A percentile compares a stretch with the other conserved stretches of the same genome.
phyloP scores from a whole-genome alignment of 345 rosid genomes.

The Bretschneidera sinensis region DNA sequence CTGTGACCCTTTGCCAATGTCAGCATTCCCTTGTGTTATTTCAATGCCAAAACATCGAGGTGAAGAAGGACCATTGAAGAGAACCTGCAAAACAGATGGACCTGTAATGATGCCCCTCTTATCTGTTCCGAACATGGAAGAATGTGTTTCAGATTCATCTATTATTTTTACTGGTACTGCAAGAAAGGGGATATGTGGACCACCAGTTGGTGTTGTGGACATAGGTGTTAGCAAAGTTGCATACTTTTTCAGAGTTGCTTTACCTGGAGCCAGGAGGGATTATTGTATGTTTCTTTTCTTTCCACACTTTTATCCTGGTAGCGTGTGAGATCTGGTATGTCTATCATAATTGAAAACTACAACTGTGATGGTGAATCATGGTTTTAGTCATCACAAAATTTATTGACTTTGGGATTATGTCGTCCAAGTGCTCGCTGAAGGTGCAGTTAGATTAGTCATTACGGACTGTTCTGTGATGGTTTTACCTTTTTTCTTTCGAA shows the following conservation, averaged over 20 bases:
- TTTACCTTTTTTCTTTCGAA: too few relatives aligned
- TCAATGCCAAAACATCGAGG: neutral
- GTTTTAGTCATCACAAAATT: neutral
- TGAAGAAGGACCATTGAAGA: slow-evolving; percentile 7
- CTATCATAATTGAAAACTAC: neutral
- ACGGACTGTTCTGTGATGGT: too few relatives aligned
- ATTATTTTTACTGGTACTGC: slow-evolving; percentile 52
- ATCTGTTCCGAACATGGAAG: slow-evolving; percentile 20
- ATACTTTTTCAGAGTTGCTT: slow-evolving; percentile 59
- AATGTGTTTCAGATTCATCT: slow-evolving; percentile 24
- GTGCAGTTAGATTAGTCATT: too few relatives aligned
- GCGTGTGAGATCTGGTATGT: neutral
- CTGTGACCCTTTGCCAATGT: neutral
- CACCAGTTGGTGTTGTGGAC: slow-evolving; percentile 61
- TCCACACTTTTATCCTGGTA: neutral
- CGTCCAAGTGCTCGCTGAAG: too few relatives aligned
- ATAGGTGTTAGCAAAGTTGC: slow-evolving; percentile 57
- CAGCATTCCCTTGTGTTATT: neutral
- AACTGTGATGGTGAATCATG: neutral
- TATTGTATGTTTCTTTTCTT: slow-evolving; percentile 26
- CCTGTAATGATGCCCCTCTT: slow-evolving; percentile 18
- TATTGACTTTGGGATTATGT: too few relatives aligned
- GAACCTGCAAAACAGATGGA: slow-evolving; percentile 21
- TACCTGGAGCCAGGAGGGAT: slow-evolving; percentile 58
- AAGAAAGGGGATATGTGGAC: slow-evolving; percentile 39